Conservation (phyloP, 2,329 filamentous ascomycete genomes). For the Neodidymelliopsis sp. region DNA sequence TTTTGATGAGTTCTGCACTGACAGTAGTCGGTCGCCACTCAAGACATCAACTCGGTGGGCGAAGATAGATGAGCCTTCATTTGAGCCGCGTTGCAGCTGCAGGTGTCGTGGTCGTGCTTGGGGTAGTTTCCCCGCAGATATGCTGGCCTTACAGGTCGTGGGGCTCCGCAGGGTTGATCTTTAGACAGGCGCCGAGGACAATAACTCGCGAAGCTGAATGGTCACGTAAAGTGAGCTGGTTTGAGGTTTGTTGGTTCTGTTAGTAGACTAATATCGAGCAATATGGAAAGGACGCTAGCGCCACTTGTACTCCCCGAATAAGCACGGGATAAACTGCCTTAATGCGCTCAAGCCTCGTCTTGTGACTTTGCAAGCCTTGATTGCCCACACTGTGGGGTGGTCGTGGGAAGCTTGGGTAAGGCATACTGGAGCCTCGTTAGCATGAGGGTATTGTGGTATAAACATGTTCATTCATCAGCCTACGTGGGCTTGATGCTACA, state of each 20-base stretch:
- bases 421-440: neutral
- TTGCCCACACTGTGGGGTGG: conserved; percentile 4
- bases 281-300: conserved; percentile 16
- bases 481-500: conserved; percentile 4
- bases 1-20: neutral
- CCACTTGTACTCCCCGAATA: conserved; percentile 4
- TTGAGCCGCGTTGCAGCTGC: conserved; percentile 5
- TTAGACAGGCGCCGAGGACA: neutral
- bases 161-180: neutral
- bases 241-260: conserved; percentile 25
- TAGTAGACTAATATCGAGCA: conserved; percentile 23
- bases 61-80: neutral
- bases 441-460: neutral
- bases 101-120: neutral
- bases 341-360: conserved; percentile 14
- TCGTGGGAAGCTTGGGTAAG: conserved; percentile 15
- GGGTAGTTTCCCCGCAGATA: conserved; percentile 6
- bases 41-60: neutral
- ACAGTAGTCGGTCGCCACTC: neutral
- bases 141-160: neutral
- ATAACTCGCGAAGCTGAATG: conserved; percentile 17
- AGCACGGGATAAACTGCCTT: conserved; percentile 12
- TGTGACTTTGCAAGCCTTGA: conserved; percentile 8
- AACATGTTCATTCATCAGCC: conserved; percentile 1
- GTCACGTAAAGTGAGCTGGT: conserved; percentile 19